Base-by-base conservation (phyloP, 2,329 filamentous ascomycete species). In the Dactylonectria macrodidyma region DNA sequence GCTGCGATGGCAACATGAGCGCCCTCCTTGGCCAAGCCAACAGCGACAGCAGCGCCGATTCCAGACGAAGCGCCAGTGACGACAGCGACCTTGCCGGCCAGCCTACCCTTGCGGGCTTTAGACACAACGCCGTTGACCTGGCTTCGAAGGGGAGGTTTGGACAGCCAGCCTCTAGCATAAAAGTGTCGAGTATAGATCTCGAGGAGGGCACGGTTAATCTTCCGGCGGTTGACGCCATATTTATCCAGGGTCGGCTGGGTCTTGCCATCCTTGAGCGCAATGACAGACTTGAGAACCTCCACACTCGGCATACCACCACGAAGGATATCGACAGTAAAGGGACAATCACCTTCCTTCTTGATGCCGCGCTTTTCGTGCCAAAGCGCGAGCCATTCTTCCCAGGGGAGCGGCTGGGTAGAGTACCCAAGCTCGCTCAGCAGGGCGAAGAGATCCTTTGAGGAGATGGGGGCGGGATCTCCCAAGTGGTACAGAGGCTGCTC, bases 41-140 rank as follows among this genome's bases (percentile, higher is more conserved):
- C 83, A 19, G 92, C 91, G 5, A 94, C 91, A 1, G 93, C 93
- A 6, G 92, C 92, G 16, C 93, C 93, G 64, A 95, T 95, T 1
- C 93, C 93, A 1, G 92, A 94, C 3, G 92, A 94, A 2, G 93
- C 92, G 33, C 93, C 93, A 0, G 92, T 94, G n/a, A 95, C 85
- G 33, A 95, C 89, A 24, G 91, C 93, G 0, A 95, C 91, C 51
- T 88, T 88, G 12, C 92, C 92, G 46, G 86, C 87, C 3, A 95
- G 82, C 3, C 91, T 89, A 1, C 91, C 91, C 56, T 85, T 83
- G 33, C 82, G 74, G 47, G 69, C 56, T 54, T 55, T 48, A 11
- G 69, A 69, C 34, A 44, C 68, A 44, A 61, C 46, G n/a, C 73
- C 72, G 51, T 80, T 81, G 69, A 71, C 66, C 26, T 76, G 71